phyloP scores from a whole-genome alignment of 495 filamentous ascomycete genomes.

The Physcia stellaris region DNA sequence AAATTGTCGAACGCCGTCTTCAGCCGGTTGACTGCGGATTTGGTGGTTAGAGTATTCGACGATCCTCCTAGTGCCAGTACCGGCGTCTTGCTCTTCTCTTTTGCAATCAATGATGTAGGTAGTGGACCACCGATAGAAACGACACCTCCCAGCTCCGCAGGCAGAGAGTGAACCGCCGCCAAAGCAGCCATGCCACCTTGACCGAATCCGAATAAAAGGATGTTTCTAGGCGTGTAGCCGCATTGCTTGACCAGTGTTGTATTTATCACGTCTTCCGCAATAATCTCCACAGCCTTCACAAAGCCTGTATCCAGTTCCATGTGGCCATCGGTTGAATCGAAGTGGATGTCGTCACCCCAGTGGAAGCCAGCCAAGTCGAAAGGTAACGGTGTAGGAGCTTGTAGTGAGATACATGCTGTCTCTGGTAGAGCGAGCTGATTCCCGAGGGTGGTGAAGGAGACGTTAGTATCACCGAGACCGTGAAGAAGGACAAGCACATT shows the following conservation, averaged over 20 bases:
- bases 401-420: slow-evolving; percentile 62
- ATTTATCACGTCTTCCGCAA: slow-evolving; percentile 44
- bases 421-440: slow-evolving; percentile 65
- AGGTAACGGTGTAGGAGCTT: slow-evolving; percentile 59
- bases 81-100: slow-evolving; percentile 50
- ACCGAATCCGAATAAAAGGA: slow-evolving; percentile 72
- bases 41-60: slow-evolving; percentile 46
- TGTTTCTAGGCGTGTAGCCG: slow-evolving; percentile 52
- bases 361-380: slow-evolving; percentile 67
- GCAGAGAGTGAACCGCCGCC: slow-evolving; percentile 30
- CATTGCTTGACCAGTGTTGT: slow-evolving; percentile 50
- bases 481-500: slow-evolving; percentile 80
- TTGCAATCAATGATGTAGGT: slow-evolving; percentile 31
- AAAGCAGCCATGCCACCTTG: slow-evolving; percentile 78
- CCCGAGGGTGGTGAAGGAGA: slow-evolving; percentile 57
- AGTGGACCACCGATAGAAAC: slow-evolving; percentile 67
- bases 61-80: slow-evolving; percentile 59
- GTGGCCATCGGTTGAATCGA: slow-evolving; percentile 45
- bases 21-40: slow-evolving; percentile 44
- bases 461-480: slow-evolving; percentile 69
- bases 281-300: slow-evolving; percentile 29
- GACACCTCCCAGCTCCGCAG: slow-evolving; percentile 38
- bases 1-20: slow-evolving; percentile 58
- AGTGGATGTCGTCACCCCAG: slow-evolving; percentile 81
- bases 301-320: slow-evolving; percentile 77